Base-by-base conservation (phyloP, 2,329 filamentous ascomycete species). In the Raffaelea ambrosiae region DNA sequence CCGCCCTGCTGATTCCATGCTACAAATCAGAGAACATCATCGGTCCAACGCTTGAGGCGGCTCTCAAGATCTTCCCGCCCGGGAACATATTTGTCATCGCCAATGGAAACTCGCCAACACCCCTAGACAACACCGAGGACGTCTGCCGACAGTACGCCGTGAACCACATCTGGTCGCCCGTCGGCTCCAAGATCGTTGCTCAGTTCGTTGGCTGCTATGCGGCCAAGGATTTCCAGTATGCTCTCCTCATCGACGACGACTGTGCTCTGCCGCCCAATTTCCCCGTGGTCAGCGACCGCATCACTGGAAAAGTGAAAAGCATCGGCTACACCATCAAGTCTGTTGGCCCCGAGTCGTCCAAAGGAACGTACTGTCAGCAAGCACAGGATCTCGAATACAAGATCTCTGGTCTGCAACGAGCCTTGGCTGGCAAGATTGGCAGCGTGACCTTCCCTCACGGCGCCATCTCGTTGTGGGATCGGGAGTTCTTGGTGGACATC, bases 341-440 rank as follows among this genome's bases (percentile, higher is more conserved):
- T 35, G 47, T 48, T 10, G 47, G 47, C 14, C 40, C 46, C 21
- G n/a, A 14, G 20, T 29, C 26, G 29, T 19, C 33, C 11, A 31
- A 23, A 21, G 47, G 47, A 26, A 20, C 41, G 7, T 44, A 33
- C 40, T 48, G 47, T 35, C 47, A 48, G 38, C 47, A 48, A 35
- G 47, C 47, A 3, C 47, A 48, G 47, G 47, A 48, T 29, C 47
- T 48, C 47, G 47, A 48, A 29, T 48, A 48, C 42, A 48, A 48
- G 47, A 48, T 48, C 47, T 40, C 33, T 3, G 47, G 47, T 23
- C 42, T 48, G 42, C 47, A 48, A 41, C 47, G 47, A 18, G 42
- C 47, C 4, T 20, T 48, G 4, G 47, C 47, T 29, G 47, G 47
- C 47, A 21, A 18, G 3, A 19, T 48, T 3, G 47, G 47, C 47